Conservation (phyloP, 75 land plant genomes). For the Cunninghamia lanceolata region DNA sequence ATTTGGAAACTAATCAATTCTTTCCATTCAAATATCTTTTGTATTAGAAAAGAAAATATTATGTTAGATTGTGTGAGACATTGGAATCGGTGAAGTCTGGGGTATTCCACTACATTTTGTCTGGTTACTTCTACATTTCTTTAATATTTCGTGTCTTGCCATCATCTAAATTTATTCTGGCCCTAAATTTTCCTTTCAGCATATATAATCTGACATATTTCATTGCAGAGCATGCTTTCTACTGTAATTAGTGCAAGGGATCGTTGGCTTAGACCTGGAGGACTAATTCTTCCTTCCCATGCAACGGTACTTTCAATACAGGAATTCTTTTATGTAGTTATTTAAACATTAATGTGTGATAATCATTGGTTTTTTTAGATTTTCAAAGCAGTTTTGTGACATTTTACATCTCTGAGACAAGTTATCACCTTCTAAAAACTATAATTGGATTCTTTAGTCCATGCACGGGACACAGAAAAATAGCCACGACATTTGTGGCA, state of each 20-base stretch:
- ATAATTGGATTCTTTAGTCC: neutral
- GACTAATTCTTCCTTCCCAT: constrained; percentile 92
- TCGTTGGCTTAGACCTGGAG: constrained; percentile 96
- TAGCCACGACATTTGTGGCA: neutral
- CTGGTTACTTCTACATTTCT: neutral
- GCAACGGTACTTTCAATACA: constrained; percentile 62
- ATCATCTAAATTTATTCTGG: neutral
- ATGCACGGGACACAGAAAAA: neutral
- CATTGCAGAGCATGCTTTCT: constrained; percentile 82
- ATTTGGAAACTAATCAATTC: neutral
- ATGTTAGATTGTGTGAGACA: neutral
- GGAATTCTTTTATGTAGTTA: neutral
- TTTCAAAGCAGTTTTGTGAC: neutral
- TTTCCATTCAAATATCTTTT: neutral
- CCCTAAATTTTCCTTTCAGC: neutral
- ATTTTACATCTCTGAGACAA: neutral
- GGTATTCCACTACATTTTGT: neutral
- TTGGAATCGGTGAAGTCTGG: neutral
- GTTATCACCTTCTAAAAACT: neutral
- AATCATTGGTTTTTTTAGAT: neutral
- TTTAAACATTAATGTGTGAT: neutral
- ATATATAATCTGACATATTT: neutral
- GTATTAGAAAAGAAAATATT: neutral
- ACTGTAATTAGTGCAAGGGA: constrained; percentile 93
- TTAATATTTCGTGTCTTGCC: neutral